Percentiles rank a stretch among this genome's conserved stretches.
Conservation (phyloP, 148 eudicot species). For the Spergularia marina region DNA sequence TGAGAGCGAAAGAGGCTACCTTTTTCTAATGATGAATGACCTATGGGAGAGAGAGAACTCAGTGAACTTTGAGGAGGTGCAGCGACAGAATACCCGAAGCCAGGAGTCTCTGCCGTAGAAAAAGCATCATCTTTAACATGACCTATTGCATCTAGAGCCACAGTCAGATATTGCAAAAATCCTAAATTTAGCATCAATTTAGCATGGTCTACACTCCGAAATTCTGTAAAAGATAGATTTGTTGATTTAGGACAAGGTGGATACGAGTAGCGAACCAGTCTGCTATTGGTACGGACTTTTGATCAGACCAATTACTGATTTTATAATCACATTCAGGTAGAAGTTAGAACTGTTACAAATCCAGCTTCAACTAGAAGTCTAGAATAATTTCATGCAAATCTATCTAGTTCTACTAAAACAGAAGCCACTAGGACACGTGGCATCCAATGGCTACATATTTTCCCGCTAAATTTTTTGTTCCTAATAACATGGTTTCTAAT, state of each 20-base stretch:
- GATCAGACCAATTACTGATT: background rate
- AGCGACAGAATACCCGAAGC: background rate
- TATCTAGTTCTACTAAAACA: too few relatives aligned
- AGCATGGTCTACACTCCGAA: background rate
- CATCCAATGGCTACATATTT: too few relatives aligned
- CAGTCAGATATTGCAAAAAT: background rate
- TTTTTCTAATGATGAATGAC: background rate
- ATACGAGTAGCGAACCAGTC: background rate
- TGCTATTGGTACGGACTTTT: background rate
- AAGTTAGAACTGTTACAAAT: too few relatives aligned
- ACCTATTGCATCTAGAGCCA: slow-evolving; percentile 16
- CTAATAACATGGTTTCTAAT: too few relatives aligned
- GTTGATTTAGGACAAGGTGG: background rate
- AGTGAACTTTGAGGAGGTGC: slow-evolving; percentile 7
- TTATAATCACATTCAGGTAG: background rate
- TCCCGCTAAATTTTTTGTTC: too few relatives aligned
- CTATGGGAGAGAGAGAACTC: background rate
- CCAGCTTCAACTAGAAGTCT: background rate
- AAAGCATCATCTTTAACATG: slow-evolving; percentile 15
- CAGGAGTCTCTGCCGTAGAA: slow-evolving; percentile 19
- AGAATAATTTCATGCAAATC: background rate
- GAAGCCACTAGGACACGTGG: too few relatives aligned
- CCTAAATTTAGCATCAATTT: background rate
- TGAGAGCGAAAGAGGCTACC: too few relatives aligned
- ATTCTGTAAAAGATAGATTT: background rate